phyloP scores from a whole-genome alignment of 345 rosid genomes.

The Combretum micranthum region DNA sequence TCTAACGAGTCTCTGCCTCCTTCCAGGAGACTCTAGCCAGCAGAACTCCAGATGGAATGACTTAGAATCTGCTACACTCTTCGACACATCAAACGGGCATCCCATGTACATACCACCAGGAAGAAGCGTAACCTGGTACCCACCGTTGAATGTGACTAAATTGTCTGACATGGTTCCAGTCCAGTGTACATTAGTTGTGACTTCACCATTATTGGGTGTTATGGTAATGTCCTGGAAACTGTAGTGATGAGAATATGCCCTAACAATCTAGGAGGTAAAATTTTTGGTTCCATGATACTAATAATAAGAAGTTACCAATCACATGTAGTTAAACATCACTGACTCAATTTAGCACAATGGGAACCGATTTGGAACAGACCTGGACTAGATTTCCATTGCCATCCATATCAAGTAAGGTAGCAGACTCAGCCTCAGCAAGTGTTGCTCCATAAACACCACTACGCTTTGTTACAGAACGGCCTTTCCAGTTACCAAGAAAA shows the following conservation, averaged over 20 bases:
- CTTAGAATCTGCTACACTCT: conserved; percentile 55
- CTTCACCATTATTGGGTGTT: conserved; percentile 22
- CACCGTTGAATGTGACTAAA: conserved; percentile 58
- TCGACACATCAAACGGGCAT: conserved; percentile 60
- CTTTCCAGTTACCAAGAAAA: conserved; percentile 90
- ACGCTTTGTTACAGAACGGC: conserved; percentile 70
- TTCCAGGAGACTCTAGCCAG: conserved; percentile 64
- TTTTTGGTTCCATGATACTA: too few relatives aligned
- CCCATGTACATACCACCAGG: conserved; percentile 96
- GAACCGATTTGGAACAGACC: conserved; percentile 32
- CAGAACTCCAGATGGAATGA: conserved; percentile 86
- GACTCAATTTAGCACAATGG: background rate
- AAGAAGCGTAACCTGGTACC: conserved; percentile 59
- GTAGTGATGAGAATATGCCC: background rate
- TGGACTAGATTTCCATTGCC: conserved; percentile 54
- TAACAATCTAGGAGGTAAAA: too few relatives aligned
- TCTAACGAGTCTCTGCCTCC: conserved; percentile 73
- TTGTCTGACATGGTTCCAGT: conserved; percentile 42
- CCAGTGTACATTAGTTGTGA: conserved; percentile 58
- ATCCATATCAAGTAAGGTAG: conserved; percentile 55
- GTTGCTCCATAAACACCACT: conserved; percentile 94
- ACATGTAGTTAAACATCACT: too few relatives aligned
- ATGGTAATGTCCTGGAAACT: conserved; percentile 48
- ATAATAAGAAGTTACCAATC: too few relatives aligned
- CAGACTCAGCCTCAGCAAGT: conserved; percentile 56